Conservation (phyloP, 768 basidiomycete genomes). For the Lentinula detonsa region DNA sequence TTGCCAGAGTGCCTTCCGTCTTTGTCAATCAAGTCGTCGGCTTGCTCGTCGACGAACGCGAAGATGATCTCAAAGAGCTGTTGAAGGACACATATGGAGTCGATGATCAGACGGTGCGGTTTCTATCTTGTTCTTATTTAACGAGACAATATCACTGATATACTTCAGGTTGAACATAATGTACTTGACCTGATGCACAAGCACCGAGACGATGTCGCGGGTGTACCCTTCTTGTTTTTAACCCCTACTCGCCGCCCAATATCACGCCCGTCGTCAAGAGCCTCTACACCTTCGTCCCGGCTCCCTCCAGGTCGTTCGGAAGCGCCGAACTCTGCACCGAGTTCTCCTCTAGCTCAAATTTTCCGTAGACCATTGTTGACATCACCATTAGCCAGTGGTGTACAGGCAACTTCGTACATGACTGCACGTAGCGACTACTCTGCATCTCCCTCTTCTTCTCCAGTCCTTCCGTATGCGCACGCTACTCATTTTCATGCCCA, state of each 20-base stretch:
- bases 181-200: slow-evolving; percentile 96
- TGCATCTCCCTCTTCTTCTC: slow-evolving; percentile 58
- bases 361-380: slow-evolving; percentile 73
- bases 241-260: slow-evolving; percentile 75
- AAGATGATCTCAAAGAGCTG: slow-evolving; percentile 76
- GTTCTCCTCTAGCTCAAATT: slow-evolving; percentile 67
- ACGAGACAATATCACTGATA: slow-evolving; percentile 7
- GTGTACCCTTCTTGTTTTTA: slow-evolving; percentile 77
- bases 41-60: slow-evolving; percentile 75
- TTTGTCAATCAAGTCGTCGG: slow-evolving; percentile 69
- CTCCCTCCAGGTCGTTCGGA: slow-evolving; percentile 63
- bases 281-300: slow-evolving; percentile 64
- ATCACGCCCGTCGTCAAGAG: slow-evolving; percentile 76
- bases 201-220: slow-evolving; percentile 79
- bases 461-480: slow-evolving; percentile 52
- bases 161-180: slow-evolving; percentile 69
- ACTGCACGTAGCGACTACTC: slow-evolving; percentile 48
- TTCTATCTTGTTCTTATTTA: slow-evolving; percentile 3
- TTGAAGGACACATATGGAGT: slow-evolving; percentile 67
- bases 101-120: slow-evolving; percentile 62
- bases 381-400: slow-evolving; percentile 66
- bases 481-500: slow-evolving; percentile 52
- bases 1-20: slow-evolving; percentile 46
- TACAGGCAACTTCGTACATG: slow-evolving; percentile 50
- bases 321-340: slow-evolving; percentile 69